Percentiles rank a stretch among this genome's conserved stretches.
phyloP scores from a whole-genome alignment of 192 early-diverging fungal species.

The Funneliformis mosseae region DNA sequence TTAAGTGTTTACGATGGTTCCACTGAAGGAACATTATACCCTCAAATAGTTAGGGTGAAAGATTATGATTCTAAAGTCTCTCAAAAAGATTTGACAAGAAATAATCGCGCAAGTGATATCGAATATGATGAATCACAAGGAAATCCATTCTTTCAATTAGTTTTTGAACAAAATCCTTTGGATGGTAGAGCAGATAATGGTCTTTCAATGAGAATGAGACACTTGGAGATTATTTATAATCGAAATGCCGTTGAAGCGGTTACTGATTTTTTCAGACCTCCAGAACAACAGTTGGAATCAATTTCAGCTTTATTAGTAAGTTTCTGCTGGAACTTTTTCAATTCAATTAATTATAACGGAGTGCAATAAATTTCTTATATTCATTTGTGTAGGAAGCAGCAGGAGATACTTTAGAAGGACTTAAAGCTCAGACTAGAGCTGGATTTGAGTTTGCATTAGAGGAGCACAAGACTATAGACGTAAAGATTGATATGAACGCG shows the following conservation, averaged over 20 bases:
- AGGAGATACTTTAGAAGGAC: constrained; percentile 81
- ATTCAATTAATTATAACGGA: no score
- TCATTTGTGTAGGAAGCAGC: constrained; percentile 59
- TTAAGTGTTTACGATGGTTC: constrained; percentile 67
- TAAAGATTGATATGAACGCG: constrained; percentile 94
- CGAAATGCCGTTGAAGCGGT: constrained; percentile 74
- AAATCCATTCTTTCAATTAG: constrained; percentile 71
- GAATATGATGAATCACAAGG: constrained; percentile 3
- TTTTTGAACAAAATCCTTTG: constrained; percentile 87
- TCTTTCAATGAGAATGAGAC: constrained; percentile 80
- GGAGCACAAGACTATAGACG: constrained; percentile 86
- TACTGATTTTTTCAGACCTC: constrained; percentile 81
- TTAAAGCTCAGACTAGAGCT: constrained; percentile 87
- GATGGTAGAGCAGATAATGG: constrained; percentile 88
- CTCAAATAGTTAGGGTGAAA: constrained; percentile 58
- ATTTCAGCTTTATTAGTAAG: constrained; percentile 67
- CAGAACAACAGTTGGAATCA: constrained; percentile 72
- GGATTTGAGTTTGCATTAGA: constrained; percentile 84
- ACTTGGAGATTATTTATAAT: constrained; percentile 90
- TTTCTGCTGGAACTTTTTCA: not conserved
- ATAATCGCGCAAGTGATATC: constrained; percentile 22
- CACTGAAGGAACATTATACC: constrained; percentile 55
- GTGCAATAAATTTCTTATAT: constrained; percentile 7
- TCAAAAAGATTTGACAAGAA: constrained; percentile 33
- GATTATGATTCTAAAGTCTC: constrained; percentile 48